phyloP scores from a whole-genome alignment of 345 rosid species.

The Ceriops zippeliana region DNA sequence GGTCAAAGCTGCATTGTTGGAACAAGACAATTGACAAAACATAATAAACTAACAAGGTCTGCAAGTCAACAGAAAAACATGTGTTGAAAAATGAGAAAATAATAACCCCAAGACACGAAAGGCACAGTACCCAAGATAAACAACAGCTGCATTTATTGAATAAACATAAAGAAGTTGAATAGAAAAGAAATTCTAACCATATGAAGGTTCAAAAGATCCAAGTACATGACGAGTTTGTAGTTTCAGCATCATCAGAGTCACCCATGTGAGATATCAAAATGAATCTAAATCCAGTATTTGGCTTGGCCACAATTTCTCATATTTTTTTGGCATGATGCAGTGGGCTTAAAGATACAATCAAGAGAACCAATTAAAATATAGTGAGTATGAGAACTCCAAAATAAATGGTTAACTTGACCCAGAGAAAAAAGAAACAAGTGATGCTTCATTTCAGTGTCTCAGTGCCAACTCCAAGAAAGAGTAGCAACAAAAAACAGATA shows the following conservation, averaged over 20 bases:
- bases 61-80: slow-evolving; percentile 7
- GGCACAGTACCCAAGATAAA: slow-evolving; percentile 2
- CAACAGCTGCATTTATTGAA: slow-evolving; percentile 2
- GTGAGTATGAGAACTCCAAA: background rate
- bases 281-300: background rate
- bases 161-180: slow-evolving; percentile 2
- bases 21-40: slow-evolving; percentile 11
- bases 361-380: background rate
- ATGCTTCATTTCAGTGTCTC: background rate
- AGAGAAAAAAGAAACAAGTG: too few relatives aligned
- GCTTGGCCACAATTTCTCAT: background rate
- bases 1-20: slow-evolving; percentile 7
- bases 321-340: background rate
- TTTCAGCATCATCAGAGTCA: background rate
- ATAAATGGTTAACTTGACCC: background rate
- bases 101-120: slow-evolving; percentile 6
- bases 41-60: slow-evolving; percentile 3
- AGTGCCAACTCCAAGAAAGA: background rate
- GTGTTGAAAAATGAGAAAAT: slow-evolving; percentile 3
- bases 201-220: background rate
- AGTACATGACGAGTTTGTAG: background rate
- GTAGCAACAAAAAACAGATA: background rate
- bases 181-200: background rate
- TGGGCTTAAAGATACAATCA: background rate
- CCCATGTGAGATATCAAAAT: background rate